Evolutionary conservation across 768 basidiomycete genomes (phyloP).

Genomic region (Pleurotus citrinopileatus): DNA sequence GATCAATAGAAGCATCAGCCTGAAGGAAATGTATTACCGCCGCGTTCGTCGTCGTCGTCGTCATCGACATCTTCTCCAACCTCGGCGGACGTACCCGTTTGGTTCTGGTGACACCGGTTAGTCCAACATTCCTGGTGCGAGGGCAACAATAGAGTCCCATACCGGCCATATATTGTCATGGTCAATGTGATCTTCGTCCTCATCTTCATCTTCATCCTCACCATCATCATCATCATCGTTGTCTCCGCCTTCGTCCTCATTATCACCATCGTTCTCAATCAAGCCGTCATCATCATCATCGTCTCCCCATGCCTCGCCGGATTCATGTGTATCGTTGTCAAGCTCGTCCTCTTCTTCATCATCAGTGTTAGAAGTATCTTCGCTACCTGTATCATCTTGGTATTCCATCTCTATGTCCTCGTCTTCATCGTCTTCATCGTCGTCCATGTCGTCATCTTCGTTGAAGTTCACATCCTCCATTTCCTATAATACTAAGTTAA

Average conservation of each 20-base stretch:
- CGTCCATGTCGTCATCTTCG: constrained; percentile 76
- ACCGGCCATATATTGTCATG: constrained; percentile 61
- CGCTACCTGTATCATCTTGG: constrained; percentile 79
- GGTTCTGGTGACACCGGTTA: constrained; percentile 33
- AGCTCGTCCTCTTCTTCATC: constrained; percentile 66
- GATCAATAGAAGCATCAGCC: constrained; percentile 17
- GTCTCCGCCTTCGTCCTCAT: constrained; percentile 44
- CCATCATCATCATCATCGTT: constrained; percentile 46
- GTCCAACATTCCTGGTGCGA: not conserved
- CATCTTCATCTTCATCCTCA: constrained; percentile 46
- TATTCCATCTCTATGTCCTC: constrained; percentile 89
- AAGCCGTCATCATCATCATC: constrained; percentile 69
- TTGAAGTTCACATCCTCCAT: constrained; percentile 78
- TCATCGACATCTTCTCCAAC: constrained; percentile 50
- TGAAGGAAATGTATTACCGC: constrained; percentile 38
- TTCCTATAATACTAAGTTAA: constrained; percentile 44
- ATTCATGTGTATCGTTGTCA: constrained; percentile 54
- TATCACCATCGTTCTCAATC: constrained; percentile 46
- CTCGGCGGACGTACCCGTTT: constrained; percentile 40
- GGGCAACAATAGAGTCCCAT: constrained; percentile 14
- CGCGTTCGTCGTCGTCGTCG: constrained; percentile 61
- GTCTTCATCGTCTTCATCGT: constrained; percentile 76
- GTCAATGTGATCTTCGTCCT: constrained; percentile 47
- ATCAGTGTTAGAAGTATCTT: constrained; percentile 74
- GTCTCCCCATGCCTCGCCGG: constrained; percentile 63